phyloP scores from a whole-genome alignment of 2,329 filamentous ascomycete species.

The Mycosphaerella sp. region DNA sequence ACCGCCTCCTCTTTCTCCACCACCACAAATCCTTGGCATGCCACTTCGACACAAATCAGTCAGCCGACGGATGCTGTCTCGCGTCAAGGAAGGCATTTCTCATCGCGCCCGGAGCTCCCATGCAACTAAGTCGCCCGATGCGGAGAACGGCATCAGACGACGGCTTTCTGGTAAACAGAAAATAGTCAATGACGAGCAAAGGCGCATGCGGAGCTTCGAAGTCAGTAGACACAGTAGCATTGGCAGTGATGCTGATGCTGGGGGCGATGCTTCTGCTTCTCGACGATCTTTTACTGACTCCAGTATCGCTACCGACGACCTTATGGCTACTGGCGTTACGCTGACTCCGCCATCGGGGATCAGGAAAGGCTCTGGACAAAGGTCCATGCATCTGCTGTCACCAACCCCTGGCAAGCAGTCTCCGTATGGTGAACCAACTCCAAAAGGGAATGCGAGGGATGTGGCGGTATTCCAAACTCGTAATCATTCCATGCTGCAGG shows the following conservation, averaged over 20 bases:
- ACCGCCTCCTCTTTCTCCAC: slow-evolving; percentile 3
- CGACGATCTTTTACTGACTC: slow-evolving; percentile 26
- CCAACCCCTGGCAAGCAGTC: slow-evolving; percentile 12
- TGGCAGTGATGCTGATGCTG: slow-evolving; percentile 13
- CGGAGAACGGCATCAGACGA: slow-evolving; percentile 29
- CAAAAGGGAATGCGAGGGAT: slow-evolving; percentile 14
- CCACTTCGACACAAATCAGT: slow-evolving; percentile 31
- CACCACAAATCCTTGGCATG: slow-evolving; percentile 12
- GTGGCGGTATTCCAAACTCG: not conserved
- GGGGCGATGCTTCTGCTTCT: slow-evolving; percentile 6
- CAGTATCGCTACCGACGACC: slow-evolving; percentile 26
- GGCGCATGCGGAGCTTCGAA: slow-evolving; percentile 28
- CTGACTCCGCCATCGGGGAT: slow-evolving; percentile 14
- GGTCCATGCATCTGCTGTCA: slow-evolving; percentile 12
- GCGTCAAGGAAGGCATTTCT: slow-evolving; percentile 32
- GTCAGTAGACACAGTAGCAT: slow-evolving; percentile 26
- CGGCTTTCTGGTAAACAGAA: slow-evolving; percentile 29
- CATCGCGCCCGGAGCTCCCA: slow-evolving; percentile 27
- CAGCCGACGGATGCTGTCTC: slow-evolving; percentile 34
- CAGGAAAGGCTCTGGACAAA: slow-evolving; percentile 5
- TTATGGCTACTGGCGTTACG: slow-evolving; percentile 14
- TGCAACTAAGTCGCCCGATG: slow-evolving; percentile 23
- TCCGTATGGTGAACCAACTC: slow-evolving; percentile 18
- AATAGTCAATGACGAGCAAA: slow-evolving; percentile 20
- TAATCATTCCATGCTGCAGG: not conserved